Percentiles rank a stretch among this genome's conserved stretches.
Conservation (phyloP, 768 basidiomycete genomes). For the Kwoniella dendrophila region DNA sequence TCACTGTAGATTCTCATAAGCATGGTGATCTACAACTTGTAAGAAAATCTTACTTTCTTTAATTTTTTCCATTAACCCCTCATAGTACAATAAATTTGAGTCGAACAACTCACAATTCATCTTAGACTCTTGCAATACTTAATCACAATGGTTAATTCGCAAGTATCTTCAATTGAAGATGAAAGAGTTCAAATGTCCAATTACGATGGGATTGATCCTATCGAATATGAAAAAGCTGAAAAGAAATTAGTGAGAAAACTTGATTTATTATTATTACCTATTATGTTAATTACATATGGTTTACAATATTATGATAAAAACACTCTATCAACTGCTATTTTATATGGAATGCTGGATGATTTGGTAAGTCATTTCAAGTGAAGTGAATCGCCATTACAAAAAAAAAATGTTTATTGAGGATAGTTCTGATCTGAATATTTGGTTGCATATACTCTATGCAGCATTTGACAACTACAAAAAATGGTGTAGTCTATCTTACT, state of each 20-base stretch:
- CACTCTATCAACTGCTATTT: conserved; percentile 14
- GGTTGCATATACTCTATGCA: neutral
- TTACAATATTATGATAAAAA: conserved; percentile 28
- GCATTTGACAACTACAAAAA: conserved; percentile 35
- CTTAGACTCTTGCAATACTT: too few relatives aligned
- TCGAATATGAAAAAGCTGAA: conserved; percentile 24
- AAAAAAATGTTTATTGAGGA: neutral
- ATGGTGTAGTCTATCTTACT: conserved; percentile 42
- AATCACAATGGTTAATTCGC: too few relatives aligned
- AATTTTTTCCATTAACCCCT: too few relatives aligned
- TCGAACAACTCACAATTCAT: too few relatives aligned
- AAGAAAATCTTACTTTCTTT: too few relatives aligned
- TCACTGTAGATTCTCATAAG: too few relatives aligned
- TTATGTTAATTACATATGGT: conserved; percentile 51
- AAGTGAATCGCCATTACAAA: neutral
- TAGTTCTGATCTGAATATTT: neutral
- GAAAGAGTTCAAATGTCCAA: too few relatives aligned
- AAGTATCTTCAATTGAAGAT: too few relatives aligned
- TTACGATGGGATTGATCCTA: too few relatives aligned
- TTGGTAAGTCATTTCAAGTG: conserved; percentile 1
- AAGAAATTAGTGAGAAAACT: conserved; percentile 36
- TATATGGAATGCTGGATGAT: conserved; percentile 18
- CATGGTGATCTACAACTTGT: too few relatives aligned
- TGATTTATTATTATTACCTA: conserved; percentile 51
- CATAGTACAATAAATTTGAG: too few relatives aligned